Conservation (phyloP, 1,139 yeast genomes). For the Diutina pseudorugosa region DNA sequence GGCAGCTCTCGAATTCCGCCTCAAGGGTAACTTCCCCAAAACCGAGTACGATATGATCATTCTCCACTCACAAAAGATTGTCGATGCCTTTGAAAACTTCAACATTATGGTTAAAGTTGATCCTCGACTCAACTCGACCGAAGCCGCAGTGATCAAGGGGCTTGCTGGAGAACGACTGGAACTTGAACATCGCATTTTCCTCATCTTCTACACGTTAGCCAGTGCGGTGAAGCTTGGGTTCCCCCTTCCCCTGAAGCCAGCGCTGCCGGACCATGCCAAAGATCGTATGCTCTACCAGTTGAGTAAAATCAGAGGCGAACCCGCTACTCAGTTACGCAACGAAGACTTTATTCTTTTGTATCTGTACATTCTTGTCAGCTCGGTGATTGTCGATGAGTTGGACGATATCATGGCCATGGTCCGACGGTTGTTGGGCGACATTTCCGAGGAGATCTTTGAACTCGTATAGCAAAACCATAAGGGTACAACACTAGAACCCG, state of each 20-base stretch:
- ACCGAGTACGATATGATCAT: conserved; percentile 39
- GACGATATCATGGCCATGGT: conserved; percentile 43
- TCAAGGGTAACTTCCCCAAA: conserved; percentile 63
- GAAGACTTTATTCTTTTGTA: conserved; percentile 70
- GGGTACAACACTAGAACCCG: no score
- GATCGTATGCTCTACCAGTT: conserved; percentile 57
- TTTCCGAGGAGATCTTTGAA: conserved; percentile 42
- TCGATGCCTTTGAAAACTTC: conserved; percentile 68
- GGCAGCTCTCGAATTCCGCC: conserved; percentile 65
- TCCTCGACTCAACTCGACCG: conserved; percentile 39
- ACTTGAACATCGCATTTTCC: conserved; percentile 57
- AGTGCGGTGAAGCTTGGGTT: conserved; percentile 66
- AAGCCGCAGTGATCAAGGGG: conserved; percentile 41
- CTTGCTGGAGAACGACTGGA: conserved; percentile 53
- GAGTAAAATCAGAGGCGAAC: conserved; percentile 30
- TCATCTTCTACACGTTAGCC: conserved; percentile 67
- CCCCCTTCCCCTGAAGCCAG: conserved; percentile 68
- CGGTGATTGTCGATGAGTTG: conserved; percentile 54
- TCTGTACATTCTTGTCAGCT: conserved; percentile 62
- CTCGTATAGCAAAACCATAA: conserved; percentile 11
- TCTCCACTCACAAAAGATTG: conserved; percentile 46
- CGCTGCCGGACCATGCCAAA: conserved; percentile 66
- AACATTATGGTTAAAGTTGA: conserved; percentile 56
- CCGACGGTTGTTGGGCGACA: conserved; percentile 50
- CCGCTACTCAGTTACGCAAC: conserved; percentile 23